Evolutionary conservation across 2,329 filamentous ascomycete species (phyloP).

Genomic region (Fusarium albidum): DNA sequence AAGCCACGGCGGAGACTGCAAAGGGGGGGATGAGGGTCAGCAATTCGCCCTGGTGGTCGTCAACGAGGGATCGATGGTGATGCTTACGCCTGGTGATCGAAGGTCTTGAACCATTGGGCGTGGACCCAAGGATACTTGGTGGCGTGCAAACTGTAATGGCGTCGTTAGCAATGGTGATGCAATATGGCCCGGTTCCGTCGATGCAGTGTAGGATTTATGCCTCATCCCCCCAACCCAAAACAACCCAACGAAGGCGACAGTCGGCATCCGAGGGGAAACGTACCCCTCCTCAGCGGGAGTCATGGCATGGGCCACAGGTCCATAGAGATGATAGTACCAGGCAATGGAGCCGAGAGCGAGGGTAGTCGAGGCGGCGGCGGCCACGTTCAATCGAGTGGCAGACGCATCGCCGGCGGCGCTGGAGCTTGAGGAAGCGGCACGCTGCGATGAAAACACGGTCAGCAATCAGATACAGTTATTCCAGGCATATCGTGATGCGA

Average conservation of each 20-base stretch:
- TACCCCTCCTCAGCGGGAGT: conserved; percentile 98
- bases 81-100: conserved; percentile 94
- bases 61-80: conserved; percentile 12
- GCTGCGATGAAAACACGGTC: conserved; percentile 55
- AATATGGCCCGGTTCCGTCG: conserved; percentile 20
- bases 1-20: conserved; percentile 94
- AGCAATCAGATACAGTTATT: conserved; percentile 45
- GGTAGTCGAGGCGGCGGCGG: conserved; percentile 85
- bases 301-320: conserved; percentile 85
- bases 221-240: conserved; percentile 38
- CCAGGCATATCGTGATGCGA: conserved; percentile 36
- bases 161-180: conserved; percentile 41
- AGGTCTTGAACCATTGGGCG: conserved; percentile 90
- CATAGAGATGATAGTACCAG: conserved; percentile 98
- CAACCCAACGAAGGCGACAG: conserved; percentile 5
- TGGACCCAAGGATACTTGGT: conserved; percentile 97
- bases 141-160: conserved; percentile 79
- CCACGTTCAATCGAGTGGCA: conserved; percentile 83
- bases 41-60: conserved; percentile 12
- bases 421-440: conserved; percentile 77
- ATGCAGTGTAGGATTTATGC: conserved; percentile 44
- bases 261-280: conserved; percentile 55
- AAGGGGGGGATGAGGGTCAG: conserved; percentile 31
- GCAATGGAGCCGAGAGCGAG: conserved; percentile 88
- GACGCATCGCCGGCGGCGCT: conserved; percentile 74